These are phyloP conservation scores for Ophidiomyces ophidiicola DNA, from an alignment of 2,329 filamentous ascomycete species.

Conservation along the genomic window DNA sequence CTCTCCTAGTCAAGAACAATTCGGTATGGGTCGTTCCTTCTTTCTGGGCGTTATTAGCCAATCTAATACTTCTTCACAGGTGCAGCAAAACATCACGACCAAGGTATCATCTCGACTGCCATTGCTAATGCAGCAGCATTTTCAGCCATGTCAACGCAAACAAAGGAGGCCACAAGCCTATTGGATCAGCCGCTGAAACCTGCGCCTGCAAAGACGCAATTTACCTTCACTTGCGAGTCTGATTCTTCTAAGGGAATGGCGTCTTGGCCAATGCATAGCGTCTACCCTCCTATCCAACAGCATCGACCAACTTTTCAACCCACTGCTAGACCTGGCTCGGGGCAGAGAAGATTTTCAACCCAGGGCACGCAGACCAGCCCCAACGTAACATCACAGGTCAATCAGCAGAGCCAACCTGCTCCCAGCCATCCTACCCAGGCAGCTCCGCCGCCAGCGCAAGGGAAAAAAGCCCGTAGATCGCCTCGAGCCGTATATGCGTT, in stretches of 20 bases:
- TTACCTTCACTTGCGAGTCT: constrained; percentile 92
- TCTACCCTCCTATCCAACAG: constrained; percentile 29
- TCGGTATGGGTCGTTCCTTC: constrained; percentile 13
- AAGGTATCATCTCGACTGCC: constrained; percentile 82
- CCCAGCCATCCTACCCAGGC: constrained; percentile 22
- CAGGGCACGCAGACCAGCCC: constrained; percentile 47
- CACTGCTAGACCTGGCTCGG: constrained; percentile 24
- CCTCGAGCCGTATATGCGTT: constrained; percentile 58
- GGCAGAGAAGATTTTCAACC: constrained; percentile 35
- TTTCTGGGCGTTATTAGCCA: too few relatives aligned
- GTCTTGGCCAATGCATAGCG: constrained; percentile 51
- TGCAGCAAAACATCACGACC: constrained; percentile 35
- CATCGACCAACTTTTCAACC: constrained; percentile 26
- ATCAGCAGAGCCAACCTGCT: constrained; percentile 24
- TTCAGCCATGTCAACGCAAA: constrained; percentile 45
- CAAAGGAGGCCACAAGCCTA: constrained; percentile 67
- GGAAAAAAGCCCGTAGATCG: constrained; percentile 53
- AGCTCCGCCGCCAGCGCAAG: constrained; percentile 37
- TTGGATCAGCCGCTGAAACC: constrained; percentile 55
- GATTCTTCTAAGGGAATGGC: constrained; percentile 69
- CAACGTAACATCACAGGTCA: constrained; percentile 29
- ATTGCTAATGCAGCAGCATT: constrained; percentile 77
- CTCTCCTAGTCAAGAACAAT: constrained; percentile 19
- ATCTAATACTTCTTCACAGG: constrained; percentile 25
- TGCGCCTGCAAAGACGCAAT: constrained; percentile 67